Conservation (phyloP, 2,329 filamentous ascomycete genomes). For the Colletotrichum gloeosporioides region DNA sequence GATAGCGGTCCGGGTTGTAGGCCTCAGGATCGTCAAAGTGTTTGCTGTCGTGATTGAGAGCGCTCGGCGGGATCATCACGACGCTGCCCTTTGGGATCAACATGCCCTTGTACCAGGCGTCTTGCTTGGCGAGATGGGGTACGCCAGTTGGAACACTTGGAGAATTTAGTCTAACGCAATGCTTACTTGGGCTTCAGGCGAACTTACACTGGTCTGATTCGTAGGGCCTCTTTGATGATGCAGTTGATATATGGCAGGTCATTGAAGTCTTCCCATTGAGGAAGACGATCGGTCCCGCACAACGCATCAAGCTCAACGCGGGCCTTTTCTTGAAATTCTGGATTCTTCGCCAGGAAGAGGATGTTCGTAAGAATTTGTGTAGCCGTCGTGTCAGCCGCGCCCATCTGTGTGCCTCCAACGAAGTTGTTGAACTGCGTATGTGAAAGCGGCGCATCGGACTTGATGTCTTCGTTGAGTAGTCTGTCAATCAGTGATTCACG, state of each 20-base stretch:
- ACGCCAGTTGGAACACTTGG: neutral
- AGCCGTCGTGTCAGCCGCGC: constrained; percentile 40
- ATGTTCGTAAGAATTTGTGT: constrained; percentile 40
- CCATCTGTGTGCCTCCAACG: constrained; percentile 36
- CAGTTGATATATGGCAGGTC: constrained; percentile 45
- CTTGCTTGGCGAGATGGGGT: constrained; percentile 23
- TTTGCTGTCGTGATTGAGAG: constrained; percentile 35
- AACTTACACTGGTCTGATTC: constrained; percentile 42
- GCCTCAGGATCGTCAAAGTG: constrained; percentile 28
- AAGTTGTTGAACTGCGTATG: constrained; percentile 40
- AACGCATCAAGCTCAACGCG: constrained; percentile 44
- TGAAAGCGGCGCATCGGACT: constrained; percentile 25
- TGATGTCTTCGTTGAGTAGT: constrained; percentile 42
- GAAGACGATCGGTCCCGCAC: constrained; percentile 38
- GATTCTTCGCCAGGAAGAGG: constrained; percentile 46
- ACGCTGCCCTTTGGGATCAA: constrained; percentile 43
- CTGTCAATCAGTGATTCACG: constrained; percentile 42
- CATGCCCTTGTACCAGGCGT: constrained; percentile 43
- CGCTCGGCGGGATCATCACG: constrained; percentile 40
- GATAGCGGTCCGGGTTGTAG: constrained; percentile 34
- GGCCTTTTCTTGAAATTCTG: constrained; percentile 42
- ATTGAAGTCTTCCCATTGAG: constrained; percentile 40
- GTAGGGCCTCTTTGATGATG: constrained; percentile 45
- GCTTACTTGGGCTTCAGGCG: neutral
- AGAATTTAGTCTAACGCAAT: accelerated